Evolutionary conservation across 768 basidiomycete genomes (phyloP).

Genomic region (Kwoniella dejecticola): DNA sequence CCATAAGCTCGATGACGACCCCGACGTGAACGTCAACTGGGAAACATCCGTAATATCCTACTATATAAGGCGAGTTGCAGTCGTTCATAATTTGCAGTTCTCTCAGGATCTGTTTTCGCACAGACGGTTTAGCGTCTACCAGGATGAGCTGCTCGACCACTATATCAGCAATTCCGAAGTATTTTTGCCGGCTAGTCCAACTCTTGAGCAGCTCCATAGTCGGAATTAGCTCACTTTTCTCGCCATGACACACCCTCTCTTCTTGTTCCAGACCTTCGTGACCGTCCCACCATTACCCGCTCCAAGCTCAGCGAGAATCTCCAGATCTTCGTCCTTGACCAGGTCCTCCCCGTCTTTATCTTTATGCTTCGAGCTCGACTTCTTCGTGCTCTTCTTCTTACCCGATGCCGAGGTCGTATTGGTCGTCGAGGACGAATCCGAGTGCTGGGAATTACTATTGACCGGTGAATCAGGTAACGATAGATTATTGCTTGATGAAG

Average conservation of each 20-base stretch:
- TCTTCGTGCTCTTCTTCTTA: constrained; percentile 31
- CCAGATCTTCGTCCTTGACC: constrained; percentile 80
- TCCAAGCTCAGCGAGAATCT: constrained; percentile 85
- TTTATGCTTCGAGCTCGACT: constrained; percentile 24
- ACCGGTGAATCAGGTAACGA: constrained; percentile 10
- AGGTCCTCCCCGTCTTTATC: constrained; percentile 80
- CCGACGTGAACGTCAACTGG: constrained; percentile 97
- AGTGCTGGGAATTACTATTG: not conserved
- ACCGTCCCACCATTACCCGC: constrained; percentile 98
- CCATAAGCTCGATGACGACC: constrained; percentile 89
- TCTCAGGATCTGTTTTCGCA: constrained; percentile 94
- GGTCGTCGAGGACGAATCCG: constrained; percentile 25
- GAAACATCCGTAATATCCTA: constrained; percentile 96
- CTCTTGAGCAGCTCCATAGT: no score
- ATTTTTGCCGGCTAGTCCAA: no score
- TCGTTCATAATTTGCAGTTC: constrained; percentile 99
- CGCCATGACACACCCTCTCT: constrained; percentile 91
- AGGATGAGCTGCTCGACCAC: constrained; percentile 47
- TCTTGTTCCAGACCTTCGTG: constrained; percentile 89
- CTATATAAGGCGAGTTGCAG: constrained; percentile 88
- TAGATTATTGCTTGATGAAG: constrained; percentile 15
- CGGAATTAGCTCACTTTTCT: constrained; percentile 72
- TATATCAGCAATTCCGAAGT: not conserved
- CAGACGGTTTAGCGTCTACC: constrained; percentile 71
- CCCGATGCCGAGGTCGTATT: constrained; percentile 14